Percentiles rank a stretch among this genome's conserved stretches.
phyloP scores from a whole-genome alignment of 2,329 filamentous ascomycete genomes.

The Aspergillus sp. region DNA sequence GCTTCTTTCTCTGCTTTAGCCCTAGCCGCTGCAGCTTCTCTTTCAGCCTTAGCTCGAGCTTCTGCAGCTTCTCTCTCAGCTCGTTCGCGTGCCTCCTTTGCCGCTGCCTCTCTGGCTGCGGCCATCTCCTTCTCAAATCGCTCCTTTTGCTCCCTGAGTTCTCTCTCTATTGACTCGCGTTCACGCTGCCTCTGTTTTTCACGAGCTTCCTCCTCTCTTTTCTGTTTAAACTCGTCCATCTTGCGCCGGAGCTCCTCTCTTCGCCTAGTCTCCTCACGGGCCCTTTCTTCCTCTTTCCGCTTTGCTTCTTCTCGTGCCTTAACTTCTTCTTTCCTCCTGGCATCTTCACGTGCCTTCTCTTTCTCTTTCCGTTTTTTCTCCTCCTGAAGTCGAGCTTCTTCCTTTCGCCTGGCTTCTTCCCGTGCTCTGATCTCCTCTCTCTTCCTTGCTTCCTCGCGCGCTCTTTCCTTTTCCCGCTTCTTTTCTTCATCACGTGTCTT shows the following conservation, averaged over 20 bases:
- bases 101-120: slow-evolving; percentile 19
- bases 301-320: slow-evolving; percentile 10
- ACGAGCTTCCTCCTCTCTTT: slow-evolving; percentile 29
- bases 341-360: neutral
- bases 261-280: slow-evolving; percentile 25
- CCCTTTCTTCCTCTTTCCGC: slow-evolving; percentile 13
- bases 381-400: neutral
- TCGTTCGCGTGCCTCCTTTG: slow-evolving; percentile 12
- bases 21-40: slow-evolving; percentile 10
- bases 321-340: neutral
- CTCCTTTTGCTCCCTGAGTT: slow-evolving; percentile 32
- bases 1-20: slow-evolving; percentile 29
- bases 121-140: slow-evolving; percentile 32
- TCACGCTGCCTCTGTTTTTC: slow-evolving; percentile 33
- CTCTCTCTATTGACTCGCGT: slow-evolving; percentile 34
- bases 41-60: slow-evolving; percentile 11
- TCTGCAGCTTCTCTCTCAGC: slow-evolving; percentile 8
- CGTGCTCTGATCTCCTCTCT: slow-evolving; percentile 1
- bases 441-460: neutral
- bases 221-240: slow-evolving; percentile 31
- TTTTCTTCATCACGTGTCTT: neutral
- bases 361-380: neutral
- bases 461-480: slow-evolving; percentile 1
- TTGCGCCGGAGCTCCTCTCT: slow-evolving; percentile 32
- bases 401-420: neutral